Evolutionary conservation across 306 rosid species (phyloP), one percentile per base, ranked within the genome.

Genomic region (Citrullus mucosospermus): DNA sequence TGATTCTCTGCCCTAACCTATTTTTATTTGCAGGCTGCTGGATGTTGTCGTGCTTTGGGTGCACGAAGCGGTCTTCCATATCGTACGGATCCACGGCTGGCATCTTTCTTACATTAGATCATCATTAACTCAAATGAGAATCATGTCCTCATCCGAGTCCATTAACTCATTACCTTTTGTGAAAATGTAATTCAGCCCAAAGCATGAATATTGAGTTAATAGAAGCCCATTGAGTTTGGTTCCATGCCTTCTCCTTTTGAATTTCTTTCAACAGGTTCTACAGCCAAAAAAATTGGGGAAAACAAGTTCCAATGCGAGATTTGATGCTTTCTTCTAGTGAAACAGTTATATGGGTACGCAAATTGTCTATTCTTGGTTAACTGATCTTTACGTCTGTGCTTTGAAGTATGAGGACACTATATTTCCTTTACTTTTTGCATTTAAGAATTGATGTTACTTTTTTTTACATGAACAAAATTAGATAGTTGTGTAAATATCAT

Each of bases 31-130:
- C 93, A 95, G 97, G 99, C 97, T 16, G 97, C 93, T 51, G 81
- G 84, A 77, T 91, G 92, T 74, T 95, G 97, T 81, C 87, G 96
- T 83, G 93, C 83, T 81, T 74, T 91, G 88, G 99, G 99, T 77
- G 96, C 98, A 77, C 90, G 97, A 76, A 81, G 84, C 55, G 96
- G 96, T 79, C 97, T 95, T 83, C 97, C 96, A 55, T 72, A 85
- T 44, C 79, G 85, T 80, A 82, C 89, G 0, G 92, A 92, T 86
- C 93, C 96, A n/a, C 62, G 83, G 55, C 80, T 95, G 84, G 85
- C 93, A 41, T 61, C 93, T 20, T 91, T 84, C 82, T 71, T 95
- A 36, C 14, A 41, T 51, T 81, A 78, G 78, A 56, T 41, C 58
- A 58, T 43, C 28, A 51, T 73, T 73, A 73, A 53, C 62, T 73